A percentile compares a stretch with the other conserved stretches of the same genome.
Evolutionary conservation across 129 eudicot genomes (phyloP).

Genomic region (Scalesia atractyloides): DNA sequence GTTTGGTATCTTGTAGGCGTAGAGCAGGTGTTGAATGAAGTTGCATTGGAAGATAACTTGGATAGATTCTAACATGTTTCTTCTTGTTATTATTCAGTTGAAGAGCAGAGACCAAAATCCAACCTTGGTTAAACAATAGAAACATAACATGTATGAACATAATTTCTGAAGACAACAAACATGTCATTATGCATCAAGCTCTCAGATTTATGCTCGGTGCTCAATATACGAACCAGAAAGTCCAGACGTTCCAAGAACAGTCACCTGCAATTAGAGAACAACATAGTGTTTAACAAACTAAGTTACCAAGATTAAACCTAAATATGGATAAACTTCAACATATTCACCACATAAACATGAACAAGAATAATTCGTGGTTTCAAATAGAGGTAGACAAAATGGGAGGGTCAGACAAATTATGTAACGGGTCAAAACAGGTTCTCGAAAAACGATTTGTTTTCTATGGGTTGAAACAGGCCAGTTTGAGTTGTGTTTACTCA

Average conservation of each 20-base stretch:
- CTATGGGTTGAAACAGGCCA: neutral
- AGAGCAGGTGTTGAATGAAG: conserved; percentile 1
- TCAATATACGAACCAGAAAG: conserved; percentile 92
- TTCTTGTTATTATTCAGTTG: conserved; percentile 33
- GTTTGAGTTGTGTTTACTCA: neutral
- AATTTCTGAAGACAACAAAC: conserved; percentile 31
- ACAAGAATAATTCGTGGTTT: neutral
- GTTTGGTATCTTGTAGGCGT: conserved; percentile 14
- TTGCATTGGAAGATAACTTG: neutral
- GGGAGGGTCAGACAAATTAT: neutral
- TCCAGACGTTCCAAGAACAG: conserved; percentile 96
- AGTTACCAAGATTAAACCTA: neutral
- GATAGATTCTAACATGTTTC: neutral
- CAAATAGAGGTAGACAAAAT: neutral
- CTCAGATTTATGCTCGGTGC: conserved; percentile 57
- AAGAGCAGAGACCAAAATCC: conserved; percentile 23
- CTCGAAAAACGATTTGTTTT: neutral
- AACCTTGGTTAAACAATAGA: conserved; percentile 27
- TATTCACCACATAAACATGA: neutral
- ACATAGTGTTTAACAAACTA: neutral
- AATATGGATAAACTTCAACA: neutral
- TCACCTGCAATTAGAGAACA: conserved; percentile 59
- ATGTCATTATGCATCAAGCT: neutral
- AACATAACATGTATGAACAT: conserved; percentile 26
- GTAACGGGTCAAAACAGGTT: neutral